Conservation (phyloP, 805 yeast species). For the Hanseniaspora nectarophila region DNA sequence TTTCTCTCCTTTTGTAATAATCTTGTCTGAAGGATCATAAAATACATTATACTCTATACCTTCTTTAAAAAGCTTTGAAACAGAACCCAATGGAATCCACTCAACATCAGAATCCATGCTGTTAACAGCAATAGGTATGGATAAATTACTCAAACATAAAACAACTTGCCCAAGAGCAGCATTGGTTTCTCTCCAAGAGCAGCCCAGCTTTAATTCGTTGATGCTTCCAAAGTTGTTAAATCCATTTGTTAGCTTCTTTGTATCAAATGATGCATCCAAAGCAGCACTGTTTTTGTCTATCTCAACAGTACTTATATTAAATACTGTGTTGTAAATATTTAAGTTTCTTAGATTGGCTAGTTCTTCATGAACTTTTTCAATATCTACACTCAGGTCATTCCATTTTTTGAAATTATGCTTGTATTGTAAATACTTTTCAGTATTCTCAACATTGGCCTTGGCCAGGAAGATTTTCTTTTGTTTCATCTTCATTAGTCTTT, state of each 20-base stretch:
- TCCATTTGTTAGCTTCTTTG: background rate
- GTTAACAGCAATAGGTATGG: background rate
- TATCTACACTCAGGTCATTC: constrained; percentile 50
- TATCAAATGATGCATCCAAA: background rate
- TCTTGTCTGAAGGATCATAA: constrained; percentile 3
- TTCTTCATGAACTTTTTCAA: constrained; percentile 50
- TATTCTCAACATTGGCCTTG: constrained; percentile 38
- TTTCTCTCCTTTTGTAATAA: background rate
- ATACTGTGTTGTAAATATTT: constrained; percentile 74
- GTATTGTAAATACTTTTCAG: constrained; percentile 40
- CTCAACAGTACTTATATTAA: constrained; percentile 73
- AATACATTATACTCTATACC: constrained; percentile 8
- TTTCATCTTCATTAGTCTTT: constrained; percentile 38
- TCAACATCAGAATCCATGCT: constrained; percentile 37
- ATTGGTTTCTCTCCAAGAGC: constrained; percentile 84
- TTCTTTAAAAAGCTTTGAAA: constrained; percentile 10
- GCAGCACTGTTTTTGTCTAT: constrained; percentile 21
- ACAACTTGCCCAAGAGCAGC: constrained; percentile 83
- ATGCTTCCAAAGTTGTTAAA: constrained; percentile 55
- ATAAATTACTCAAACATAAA: constrained; percentile 34
- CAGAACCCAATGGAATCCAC: constrained; percentile 25
- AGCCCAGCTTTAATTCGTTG: constrained; percentile 77
- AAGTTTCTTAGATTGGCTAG: constrained; percentile 60
- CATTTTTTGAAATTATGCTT: constrained; percentile 41
- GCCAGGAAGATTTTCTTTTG: constrained; percentile 39